Evolutionary conservation across 495 filamentous ascomycete species (phyloP).

Genomic region (Recurvomyces mirabilis): DNA sequence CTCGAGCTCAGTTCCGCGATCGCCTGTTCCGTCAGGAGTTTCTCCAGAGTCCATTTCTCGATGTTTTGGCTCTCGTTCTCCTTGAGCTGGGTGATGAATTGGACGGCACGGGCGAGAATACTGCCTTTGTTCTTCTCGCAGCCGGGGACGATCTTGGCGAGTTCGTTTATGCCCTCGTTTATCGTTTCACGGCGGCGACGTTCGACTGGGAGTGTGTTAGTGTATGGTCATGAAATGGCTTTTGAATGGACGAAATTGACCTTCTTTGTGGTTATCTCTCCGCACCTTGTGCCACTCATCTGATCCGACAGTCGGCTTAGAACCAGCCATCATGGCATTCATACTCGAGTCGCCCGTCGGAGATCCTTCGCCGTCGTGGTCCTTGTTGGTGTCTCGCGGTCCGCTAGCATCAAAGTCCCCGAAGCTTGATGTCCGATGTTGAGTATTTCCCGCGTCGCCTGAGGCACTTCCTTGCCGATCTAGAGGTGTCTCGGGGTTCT

Average conservation of each 20-base stretch:
- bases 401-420: too few relatives aligned
- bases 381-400: too few relatives aligned
- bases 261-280: constrained; percentile 98
- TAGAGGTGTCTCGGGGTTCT: too few relatives aligned
- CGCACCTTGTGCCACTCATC: constrained; percentile 97
- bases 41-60: constrained; percentile 95
- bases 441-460: too few relatives aligned
- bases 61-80: constrained; percentile 88
- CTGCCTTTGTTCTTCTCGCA: constrained; percentile 99
- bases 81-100: constrained; percentile 87
- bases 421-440: too few relatives aligned
- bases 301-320: constrained; percentile 83
- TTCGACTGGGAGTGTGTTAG: constrained; percentile 52
- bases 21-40: constrained; percentile 87
- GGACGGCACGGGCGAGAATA: constrained; percentile 84
- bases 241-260: constrained; percentile 49
- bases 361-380: constrained; percentile 6
- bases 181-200: constrained; percentile 95
- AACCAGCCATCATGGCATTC: too few relatives aligned
- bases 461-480: too few relatives aligned
- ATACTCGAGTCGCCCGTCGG: too few relatives aligned
- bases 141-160: constrained; percentile 92
- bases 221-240: not conserved
- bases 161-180: constrained; percentile 97
- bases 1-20: constrained; percentile 79